These are phyloP conservation scores for Xylaria sp. DNA, from an alignment of 2,329 filamentous ascomycete genomes.

Conservation along the genomic window DNA sequence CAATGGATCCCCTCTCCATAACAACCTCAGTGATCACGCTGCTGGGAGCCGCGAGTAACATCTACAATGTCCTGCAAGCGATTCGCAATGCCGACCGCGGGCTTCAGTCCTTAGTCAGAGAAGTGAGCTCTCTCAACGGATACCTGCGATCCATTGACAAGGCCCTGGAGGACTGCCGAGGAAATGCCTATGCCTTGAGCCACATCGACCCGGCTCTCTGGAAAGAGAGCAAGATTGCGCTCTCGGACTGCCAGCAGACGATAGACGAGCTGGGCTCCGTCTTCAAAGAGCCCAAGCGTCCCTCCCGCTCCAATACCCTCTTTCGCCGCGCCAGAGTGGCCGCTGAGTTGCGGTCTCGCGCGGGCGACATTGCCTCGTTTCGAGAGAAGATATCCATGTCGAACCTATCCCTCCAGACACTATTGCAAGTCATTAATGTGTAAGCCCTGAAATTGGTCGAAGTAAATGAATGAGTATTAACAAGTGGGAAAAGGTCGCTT, in stretches of 20 bases:
- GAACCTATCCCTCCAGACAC: constrained; percentile 35
- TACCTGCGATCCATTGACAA: constrained; percentile 35
- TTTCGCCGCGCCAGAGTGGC: constrained; percentile 35
- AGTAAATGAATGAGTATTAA: not conserved
- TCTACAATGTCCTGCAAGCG: constrained; percentile 34
- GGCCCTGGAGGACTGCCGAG: constrained; percentile 35
- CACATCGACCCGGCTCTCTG: constrained; percentile 38
- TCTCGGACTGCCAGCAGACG: constrained; percentile 36
- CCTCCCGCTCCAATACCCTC: constrained; percentile 33
- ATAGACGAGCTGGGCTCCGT: constrained; percentile 29
- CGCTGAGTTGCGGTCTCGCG: constrained; percentile 36
- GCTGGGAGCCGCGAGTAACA: constrained; percentile 32
- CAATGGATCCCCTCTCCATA: constrained; percentile 40
- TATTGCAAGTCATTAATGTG: constrained; percentile 39
- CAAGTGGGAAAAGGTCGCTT: constrained; percentile 29
- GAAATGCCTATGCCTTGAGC: constrained; percentile 31
- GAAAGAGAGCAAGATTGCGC: constrained; percentile 38
- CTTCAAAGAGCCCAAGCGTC: constrained; percentile 32
- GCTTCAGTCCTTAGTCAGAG: constrained; percentile 32
- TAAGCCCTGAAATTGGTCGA: constrained; percentile 11
- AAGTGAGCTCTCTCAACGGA: constrained; percentile 32
- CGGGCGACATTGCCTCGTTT: constrained; percentile 37
- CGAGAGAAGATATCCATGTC: constrained; percentile 41
- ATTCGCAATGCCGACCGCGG: constrained; percentile 35
- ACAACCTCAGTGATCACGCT: constrained; percentile 36